Evolutionary conservation across 805 yeast species (phyloP).

Genomic region (Pichia exigua): DNA sequence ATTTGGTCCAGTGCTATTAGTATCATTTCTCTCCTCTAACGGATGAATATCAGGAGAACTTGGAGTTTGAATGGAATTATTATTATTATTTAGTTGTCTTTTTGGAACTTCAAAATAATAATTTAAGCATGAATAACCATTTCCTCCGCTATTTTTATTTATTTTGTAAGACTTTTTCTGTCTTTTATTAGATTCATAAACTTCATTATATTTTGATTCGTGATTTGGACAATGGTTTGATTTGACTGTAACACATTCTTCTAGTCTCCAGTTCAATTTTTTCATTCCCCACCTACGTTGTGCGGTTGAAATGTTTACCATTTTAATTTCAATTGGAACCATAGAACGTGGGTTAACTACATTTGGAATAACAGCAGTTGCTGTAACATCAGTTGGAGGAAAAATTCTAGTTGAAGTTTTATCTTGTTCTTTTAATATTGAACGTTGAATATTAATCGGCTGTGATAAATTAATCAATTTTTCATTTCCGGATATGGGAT

Average conservation of each 20-base stretch:
- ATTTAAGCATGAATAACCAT: conserved; percentile 20
- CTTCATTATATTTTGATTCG: conserved; percentile 36
- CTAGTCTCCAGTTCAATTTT: conserved; percentile 80
- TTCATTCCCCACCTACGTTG: conserved; percentile 87
- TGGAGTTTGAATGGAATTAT: conserved; percentile 2
- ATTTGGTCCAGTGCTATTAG: not conserved
- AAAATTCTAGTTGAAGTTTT: conserved; percentile 82
- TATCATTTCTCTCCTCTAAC: not conserved
- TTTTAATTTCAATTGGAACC: conserved; percentile 72
- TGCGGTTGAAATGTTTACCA: conserved; percentile 59
- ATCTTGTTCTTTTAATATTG: conserved; percentile 75
- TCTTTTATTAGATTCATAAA: conserved; percentile 35
- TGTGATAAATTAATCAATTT: conserved; percentile 38
- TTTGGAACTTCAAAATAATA: conserved; percentile 23
- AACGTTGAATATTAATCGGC: conserved; percentile 69
- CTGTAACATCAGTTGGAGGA: conserved; percentile 91
- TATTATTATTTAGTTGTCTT: conserved; percentile 8
- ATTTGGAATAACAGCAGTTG: conserved; percentile 80
- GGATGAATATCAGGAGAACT: not conserved
- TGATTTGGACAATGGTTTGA: conserved; percentile 55
- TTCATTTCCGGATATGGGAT: conserved; percentile 25
- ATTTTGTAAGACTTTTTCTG: conserved; percentile 18
- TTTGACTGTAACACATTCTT: conserved; percentile 65
- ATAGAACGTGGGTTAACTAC: conserved; percentile 83
- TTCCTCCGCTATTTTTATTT: conserved; percentile 25